Base-by-base conservation (phyloP, 1,284 basidiomycete species). In the Leccinum griseonigrum region DNA sequence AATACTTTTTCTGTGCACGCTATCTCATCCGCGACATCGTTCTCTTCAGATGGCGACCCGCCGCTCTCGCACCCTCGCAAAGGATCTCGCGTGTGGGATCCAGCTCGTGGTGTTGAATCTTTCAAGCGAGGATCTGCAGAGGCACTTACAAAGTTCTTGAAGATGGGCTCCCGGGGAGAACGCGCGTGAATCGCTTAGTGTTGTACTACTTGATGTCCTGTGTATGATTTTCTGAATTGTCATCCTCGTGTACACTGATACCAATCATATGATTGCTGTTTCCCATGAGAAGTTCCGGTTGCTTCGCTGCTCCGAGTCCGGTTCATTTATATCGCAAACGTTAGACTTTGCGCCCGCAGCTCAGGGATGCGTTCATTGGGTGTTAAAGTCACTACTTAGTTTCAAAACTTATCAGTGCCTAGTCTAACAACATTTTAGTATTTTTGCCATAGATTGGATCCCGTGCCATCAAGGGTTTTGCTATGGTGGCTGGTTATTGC, bases 101-200 rank as follows among this genome's bases (percentile, higher is more conserved):
- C 91, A 18, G 85, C 88, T 11, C 83, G 91, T 22, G 87, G 87
- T 52, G 86, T 94, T 7, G 91, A 94, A 60, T 68, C 88, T 43
- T 92, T 94, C 76, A 94, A 92, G 74, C 84, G 85, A 60, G 87
- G 88, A 22, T 92, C 91, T 2, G 92, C 95, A 71, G 88, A 94
- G 68, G 90, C 92, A 14, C 78, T 94, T 43, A 84, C 87, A 8
- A 80, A 88, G 46, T 94, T 94, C 76, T 77, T 94, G 77, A 86
- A 83, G 68, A 87, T 88, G 81, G 86, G 87, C 34, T 84, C 86
- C 59, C 88, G 85, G 81, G 86, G 87, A 60, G 84, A 86, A 32
- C 83, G 50, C 46, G 52, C 59, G 32, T 71, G 54, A 72, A 59
- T 14, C 3, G 11, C 14, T 11, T 7, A 31, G 40, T 50, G n/a